Conservation (phyloP, 129 eudicot genomes). For the Chrysanthemum makinoi region DNA sequence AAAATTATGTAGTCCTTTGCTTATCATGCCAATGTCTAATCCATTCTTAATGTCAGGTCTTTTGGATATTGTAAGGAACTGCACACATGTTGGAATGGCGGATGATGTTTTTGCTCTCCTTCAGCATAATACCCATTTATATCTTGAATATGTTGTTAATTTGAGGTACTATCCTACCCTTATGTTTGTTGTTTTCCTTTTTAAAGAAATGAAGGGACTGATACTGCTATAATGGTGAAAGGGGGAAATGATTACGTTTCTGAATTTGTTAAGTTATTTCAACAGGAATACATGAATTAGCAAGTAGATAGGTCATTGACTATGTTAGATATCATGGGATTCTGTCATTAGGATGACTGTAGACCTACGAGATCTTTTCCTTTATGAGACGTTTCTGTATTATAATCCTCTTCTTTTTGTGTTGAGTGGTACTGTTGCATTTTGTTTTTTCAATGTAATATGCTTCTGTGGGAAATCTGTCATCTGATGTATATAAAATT, state of each 20-base stretch:
- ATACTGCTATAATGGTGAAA: too few relatives aligned
- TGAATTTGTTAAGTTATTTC: too few relatives aligned
- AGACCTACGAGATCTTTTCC: slow-evolving; percentile 87
- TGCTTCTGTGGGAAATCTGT: not conserved
- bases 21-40: slow-evolving; percentile 14
- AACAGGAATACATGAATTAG: too few relatives aligned
- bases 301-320: too few relatives aligned
- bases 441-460: slow-evolving; percentile 4
- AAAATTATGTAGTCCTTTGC: slow-evolving; percentile 11
- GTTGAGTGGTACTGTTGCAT: slow-evolving; percentile 52
- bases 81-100: slow-evolving; percentile 99
- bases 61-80: slow-evolving; percentile 82
- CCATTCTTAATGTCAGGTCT: slow-evolving; percentile 45
- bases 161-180: slow-evolving; percentile 52
- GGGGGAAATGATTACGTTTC: too few relatives aligned
- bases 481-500: slow-evolving; percentile 8
- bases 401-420: slow-evolving; percentile 95
- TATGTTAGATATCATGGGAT: slow-evolving; percentile 86
- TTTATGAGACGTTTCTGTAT: slow-evolving; percentile 95
- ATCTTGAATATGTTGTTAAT: slow-evolving; percentile 87
- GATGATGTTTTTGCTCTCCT: slow-evolving; percentile 90
- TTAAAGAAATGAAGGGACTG: not conserved
- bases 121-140: slow-evolving; percentile 88
- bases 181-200: not conserved
- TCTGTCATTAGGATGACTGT: slow-evolving; percentile 98